Conservation (phyloP, 129 eudicot genomes). For the Helianthus annuus region HanXRQr2.0-SUNRISE NC_035441.2:111316715-111317214, state of each 20-base stretch:
- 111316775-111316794: constrained; percentile 16
- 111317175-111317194: constrained; percentile 23
- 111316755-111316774: constrained; percentile 11
- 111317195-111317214: constrained; percentile 30
- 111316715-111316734: constrained; percentile 8
- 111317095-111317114: not conserved
- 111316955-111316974: constrained; percentile 15
- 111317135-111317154: not conserved
- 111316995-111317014: constrained; percentile 19
- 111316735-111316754: constrained; percentile 7
- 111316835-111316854: constrained; percentile 11
- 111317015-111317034: constrained; percentile 27
- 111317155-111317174: constrained; percentile 2
- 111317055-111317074: constrained; percentile 12
- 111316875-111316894: constrained; percentile 15
- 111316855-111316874: constrained; percentile 26
- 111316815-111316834: constrained; percentile 12
- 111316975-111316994: constrained; percentile 11
- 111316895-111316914: constrained; percentile 24
- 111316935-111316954: constrained; percentile 3
- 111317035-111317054: constrained; percentile 28
- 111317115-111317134: constrained; percentile 17
- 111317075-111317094: constrained; percentile 15
- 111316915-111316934: constrained; percentile 16
- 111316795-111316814: constrained; percentile 18